phyloP scores from a whole-genome alignment of 345 rosid species.

The Durio zibethinus region DNA sequence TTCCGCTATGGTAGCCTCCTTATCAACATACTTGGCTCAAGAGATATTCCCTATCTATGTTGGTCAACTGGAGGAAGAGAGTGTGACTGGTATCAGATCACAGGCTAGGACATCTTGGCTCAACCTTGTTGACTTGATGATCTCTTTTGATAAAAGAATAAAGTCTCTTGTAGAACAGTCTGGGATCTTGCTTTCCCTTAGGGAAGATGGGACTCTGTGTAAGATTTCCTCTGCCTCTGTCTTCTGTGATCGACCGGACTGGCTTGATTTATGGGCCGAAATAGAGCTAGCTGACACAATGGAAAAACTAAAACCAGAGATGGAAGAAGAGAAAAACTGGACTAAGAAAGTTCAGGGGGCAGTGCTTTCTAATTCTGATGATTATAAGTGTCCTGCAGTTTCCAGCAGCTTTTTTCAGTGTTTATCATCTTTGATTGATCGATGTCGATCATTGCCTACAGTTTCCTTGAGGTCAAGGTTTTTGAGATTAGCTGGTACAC shows the following conservation, averaged over 20 bases:
- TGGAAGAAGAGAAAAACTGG: constrained; percentile 71
- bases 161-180: constrained; percentile 73
- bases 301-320: constrained; percentile 54
- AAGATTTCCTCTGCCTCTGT: constrained; percentile 76
- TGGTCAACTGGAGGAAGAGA: constrained; percentile 53
- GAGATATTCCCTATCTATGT: constrained; percentile 70
- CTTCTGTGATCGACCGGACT: constrained; percentile 86
- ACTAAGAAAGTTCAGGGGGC: constrained; percentile 58
- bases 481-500: constrained; percentile 62
- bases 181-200: constrained; percentile 65
- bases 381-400: constrained; percentile 64
- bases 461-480: constrained; percentile 62
- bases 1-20: constrained; percentile 81
- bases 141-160: constrained; percentile 74
- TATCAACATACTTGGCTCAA: constrained; percentile 68
- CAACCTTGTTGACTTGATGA: constrained; percentile 85
- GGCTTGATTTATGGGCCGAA: constrained; percentile 92
- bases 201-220: constrained; percentile 59
- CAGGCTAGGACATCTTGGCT: constrained; percentile 79
- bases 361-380: constrained; percentile 51
- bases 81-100: constrained; percentile 32
- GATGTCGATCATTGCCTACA: constrained; percentile 64
- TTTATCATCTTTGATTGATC: constrained; percentile 60
- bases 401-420: constrained; percentile 48
- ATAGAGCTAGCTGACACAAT: constrained; percentile 66